Base-by-base conservation (phyloP, 2,329 filamentous ascomycete genomes). In the Chrysoporthe deuterocubensis region DNA sequence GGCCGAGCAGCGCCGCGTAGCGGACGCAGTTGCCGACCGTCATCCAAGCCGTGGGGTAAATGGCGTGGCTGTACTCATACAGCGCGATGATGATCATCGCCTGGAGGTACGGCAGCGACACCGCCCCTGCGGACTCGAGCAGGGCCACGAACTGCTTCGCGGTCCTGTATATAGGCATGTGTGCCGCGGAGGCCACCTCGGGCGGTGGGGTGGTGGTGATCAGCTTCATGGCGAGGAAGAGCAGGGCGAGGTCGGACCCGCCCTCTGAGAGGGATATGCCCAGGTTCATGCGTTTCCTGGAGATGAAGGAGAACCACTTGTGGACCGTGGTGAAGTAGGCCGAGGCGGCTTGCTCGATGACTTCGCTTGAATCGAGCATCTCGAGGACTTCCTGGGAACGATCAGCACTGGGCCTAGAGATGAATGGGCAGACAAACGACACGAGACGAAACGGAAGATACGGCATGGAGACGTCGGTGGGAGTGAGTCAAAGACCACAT, bases 21-120 rank as follows among this genome's bases (percentile, higher is more conserved):
- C 82, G 75, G 26, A 80, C 76, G 72, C 81, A 83, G 72, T 76
- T 75, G 2, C 80, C 83, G 6, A 83, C 76, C 1, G 81, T 81
- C 74, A 85, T 81, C 77, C 81, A 85, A 16, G 82, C 82, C 13
- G 82, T 80, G 3, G 84, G 83, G 69, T 85, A 85, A 59, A 85
- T 81, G 3, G 77, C 79, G 69, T 85, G 83, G 1, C 81, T 80
- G 67, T 81, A 76, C 71, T 85, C 83, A 71, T 83, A 85, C 2
- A 84, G 73, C 8, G 82, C 77, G 32, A 85, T 74, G 16, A 85
- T 76, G 1, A 84, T 69, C 68, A 80, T 76, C 4, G 81, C 80
- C 72, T 85, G 84, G 8, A 85, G 75, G 50, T 81, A 73, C 58
- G 80, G 75, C 18, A 85, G 71, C 37, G 79, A 81, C 9, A 80